A percentile compares a stretch with the other conserved stretches of the same genome.
Evolutionary conservation across 495 filamentous ascomycete genomes (phyloP).

Genomic region (Xylaria nigripes): DNA sequence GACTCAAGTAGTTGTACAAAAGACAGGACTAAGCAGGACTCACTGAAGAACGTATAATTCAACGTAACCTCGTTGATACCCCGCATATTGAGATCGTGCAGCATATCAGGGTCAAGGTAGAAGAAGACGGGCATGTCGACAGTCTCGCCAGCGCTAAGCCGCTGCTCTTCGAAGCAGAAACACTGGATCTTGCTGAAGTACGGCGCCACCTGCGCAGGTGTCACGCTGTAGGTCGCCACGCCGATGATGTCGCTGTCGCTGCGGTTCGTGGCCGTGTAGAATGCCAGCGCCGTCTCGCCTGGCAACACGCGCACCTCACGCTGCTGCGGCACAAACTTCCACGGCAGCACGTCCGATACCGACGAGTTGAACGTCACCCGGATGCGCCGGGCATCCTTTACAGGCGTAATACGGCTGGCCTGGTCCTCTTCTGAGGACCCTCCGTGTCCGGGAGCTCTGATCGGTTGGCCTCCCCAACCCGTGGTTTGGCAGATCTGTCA

Average conservation of each 20-base stretch:
- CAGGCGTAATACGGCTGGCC: constrained; percentile 64
- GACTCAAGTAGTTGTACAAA: background rate
- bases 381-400: constrained; percentile 73
- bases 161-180: constrained; percentile 95
- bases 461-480: constrained; percentile 88
- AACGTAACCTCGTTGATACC: constrained; percentile 91
- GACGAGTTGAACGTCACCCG: constrained; percentile 94
- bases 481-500: constrained; percentile 88
- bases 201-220: constrained; percentile 87
- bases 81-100: constrained; percentile 84
- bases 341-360: constrained; percentile 88
- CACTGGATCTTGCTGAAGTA: constrained; percentile 99
- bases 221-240: constrained; percentile 95
- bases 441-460: constrained; percentile 67
- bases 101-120: constrained; percentile 94
- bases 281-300: constrained; percentile 93
- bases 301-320: constrained; percentile 92
- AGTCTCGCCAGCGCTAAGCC: constrained; percentile 87
- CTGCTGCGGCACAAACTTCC: constrained; percentile 97
- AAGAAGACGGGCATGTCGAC: constrained; percentile 99
- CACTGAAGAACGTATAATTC: constrained; percentile 98
- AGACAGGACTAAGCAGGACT: constrained; percentile 28
- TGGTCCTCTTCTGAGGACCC: constrained; percentile 52
- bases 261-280: constrained; percentile 94
- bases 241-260: constrained; percentile 89